Conservation (phyloP, 495 filamentous ascomycete species). For the Annulohypoxylon nitens region DNA sequence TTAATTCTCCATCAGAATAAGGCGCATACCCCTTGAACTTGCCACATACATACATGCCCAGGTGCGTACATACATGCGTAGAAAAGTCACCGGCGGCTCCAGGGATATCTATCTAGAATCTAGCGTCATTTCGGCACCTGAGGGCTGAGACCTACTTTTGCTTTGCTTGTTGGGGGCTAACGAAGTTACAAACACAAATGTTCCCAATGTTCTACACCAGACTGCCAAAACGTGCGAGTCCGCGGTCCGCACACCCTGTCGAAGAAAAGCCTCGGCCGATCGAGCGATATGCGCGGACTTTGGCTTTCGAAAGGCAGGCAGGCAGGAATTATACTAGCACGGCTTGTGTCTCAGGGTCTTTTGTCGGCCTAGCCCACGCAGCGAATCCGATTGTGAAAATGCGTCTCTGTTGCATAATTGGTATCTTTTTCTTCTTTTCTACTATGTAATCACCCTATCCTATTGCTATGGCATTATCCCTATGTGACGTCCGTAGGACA, state of each 20-base stretch:
- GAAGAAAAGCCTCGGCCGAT: not conserved
- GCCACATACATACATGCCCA: too few relatives aligned
- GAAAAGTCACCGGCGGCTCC: not conserved
- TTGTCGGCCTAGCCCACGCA: not conserved
- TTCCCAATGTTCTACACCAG: not conserved
- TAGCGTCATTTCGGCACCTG: constrained; percentile 17
- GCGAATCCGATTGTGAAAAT: constrained; percentile 5
- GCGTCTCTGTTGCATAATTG: not conserved
- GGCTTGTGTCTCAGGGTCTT: not conserved
- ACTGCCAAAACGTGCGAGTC: constrained; percentile 12
- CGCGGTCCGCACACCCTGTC: constrained; percentile 23
- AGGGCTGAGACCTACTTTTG: constrained; percentile 27
- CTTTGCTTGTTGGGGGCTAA: constrained; percentile 7
- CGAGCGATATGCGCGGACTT: not conserved
- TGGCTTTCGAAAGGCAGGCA: not conserved
- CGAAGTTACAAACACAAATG: not conserved
- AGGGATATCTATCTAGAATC: not conserved
- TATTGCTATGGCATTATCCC: not conserved
- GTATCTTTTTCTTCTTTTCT: too few relatives aligned
- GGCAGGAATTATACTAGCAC: constrained; percentile 3
- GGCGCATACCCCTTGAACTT: constrained; percentile 16
- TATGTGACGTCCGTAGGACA: not conserved
- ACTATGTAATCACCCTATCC: not conserved
- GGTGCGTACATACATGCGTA: too few relatives aligned
- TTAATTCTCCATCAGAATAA: constrained; percentile 39